phyloP scores from a whole-genome alignment of 2,329 filamentous ascomycete genomes.

The Tolypocladium inflatum region DNA sequence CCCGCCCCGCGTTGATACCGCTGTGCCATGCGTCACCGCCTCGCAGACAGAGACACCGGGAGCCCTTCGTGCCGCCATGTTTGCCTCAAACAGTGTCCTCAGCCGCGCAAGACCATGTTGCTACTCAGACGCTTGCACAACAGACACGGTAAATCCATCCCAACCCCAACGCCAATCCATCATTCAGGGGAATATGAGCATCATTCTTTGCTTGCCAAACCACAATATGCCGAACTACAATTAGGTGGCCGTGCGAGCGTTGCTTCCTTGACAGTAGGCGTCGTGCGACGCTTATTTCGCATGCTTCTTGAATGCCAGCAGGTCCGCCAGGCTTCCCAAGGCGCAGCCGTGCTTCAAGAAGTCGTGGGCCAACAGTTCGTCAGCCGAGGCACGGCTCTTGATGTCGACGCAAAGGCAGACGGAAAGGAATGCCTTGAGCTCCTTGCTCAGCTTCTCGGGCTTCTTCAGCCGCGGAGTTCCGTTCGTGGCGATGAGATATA shows the following conservation, averaged over 20 bases:
- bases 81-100: neutral
- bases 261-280: neutral
- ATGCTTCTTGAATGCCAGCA: conserved; percentile 79
- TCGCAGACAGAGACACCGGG: neutral
- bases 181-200: neutral
- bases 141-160: neutral
- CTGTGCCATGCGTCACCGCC: neutral
- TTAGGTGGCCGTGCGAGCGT: neutral
- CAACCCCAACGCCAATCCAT: conserved; percentile 5
- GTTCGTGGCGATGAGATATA: conserved; percentile 97
- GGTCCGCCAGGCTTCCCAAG: conserved; percentile 70
- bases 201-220: neutral
- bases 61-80: neutral
- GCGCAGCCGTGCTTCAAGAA: conserved; percentile 91
- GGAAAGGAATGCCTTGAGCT: conserved; percentile 92
- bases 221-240: neutral
- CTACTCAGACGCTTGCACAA: conserved; percentile 3
- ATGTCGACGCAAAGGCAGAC: conserved; percentile 97
- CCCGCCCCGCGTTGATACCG: neutral
- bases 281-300: conserved; percentile 37
- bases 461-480: conserved; percentile 96
- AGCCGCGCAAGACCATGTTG: neutral
- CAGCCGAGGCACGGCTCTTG: conserved; percentile 82
- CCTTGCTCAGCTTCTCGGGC: conserved; percentile 94
- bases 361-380: conserved; percentile 83